These are phyloP conservation scores for Aspergillus piperis DNA, from an alignment of 2,329 filamentous ascomycete species.

Conservation along the genomic window DNA sequence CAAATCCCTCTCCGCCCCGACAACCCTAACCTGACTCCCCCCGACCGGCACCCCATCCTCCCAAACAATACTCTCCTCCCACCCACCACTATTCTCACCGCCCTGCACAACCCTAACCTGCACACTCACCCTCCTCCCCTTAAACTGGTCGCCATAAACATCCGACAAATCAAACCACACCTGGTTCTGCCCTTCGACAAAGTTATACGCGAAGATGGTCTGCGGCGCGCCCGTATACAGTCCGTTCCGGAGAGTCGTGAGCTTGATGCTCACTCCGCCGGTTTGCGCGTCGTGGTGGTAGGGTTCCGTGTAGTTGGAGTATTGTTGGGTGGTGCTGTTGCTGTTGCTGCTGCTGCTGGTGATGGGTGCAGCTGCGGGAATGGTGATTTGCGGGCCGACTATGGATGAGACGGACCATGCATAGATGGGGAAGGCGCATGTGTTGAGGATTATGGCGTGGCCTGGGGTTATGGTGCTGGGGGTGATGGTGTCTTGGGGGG, in stretches of 20 bases:
- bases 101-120: not conserved
- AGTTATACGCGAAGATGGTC: slow-evolving; percentile 47
- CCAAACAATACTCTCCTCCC: slow-evolving; percentile 33
- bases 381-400: slow-evolving; percentile 23
- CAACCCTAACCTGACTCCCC: slow-evolving; percentile 34
- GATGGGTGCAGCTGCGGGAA: slow-evolving; percentile 18
- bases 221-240: slow-evolving; percentile 38
- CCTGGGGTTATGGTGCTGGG: slow-evolving; percentile 25
- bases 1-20: slow-evolving; percentile 25
- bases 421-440: slow-evolving; percentile 36
- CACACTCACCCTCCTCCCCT: slow-evolving; percentile 28
- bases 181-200: slow-evolving; percentile 21
- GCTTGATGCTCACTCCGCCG: slow-evolving; percentile 47
- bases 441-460: slow-evolving; percentile 38
- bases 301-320: slow-evolving; percentile 34
- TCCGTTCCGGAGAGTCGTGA: slow-evolving; percentile 38
- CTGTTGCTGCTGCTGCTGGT: not conserved
- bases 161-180: slow-evolving; percentile 49
- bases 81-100: not conserved
- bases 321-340: not conserved
- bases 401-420: slow-evolving; percentile 41
- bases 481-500: not conserved
- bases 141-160: slow-evolving; percentile 48
- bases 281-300: slow-evolving; percentile 36
- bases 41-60: slow-evolving; percentile 32